A percentile compares a stretch with the other conserved stretches of the same genome.
Evolutionary conservation across 768 basidiomycete species (phyloP).

Genomic region (Tremella yokohamensis): DNA sequence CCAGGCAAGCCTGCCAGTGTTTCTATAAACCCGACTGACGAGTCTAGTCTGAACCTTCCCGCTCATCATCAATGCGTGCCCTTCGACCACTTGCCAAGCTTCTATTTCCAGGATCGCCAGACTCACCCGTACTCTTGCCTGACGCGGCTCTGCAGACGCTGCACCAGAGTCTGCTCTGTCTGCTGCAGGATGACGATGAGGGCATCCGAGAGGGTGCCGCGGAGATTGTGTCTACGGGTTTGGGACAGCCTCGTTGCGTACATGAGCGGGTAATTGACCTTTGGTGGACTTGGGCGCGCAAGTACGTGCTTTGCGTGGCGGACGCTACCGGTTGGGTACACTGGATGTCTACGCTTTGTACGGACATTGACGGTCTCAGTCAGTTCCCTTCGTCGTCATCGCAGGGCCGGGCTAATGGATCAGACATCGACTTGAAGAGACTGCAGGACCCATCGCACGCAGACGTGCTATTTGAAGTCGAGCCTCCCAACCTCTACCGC

Average conservation of each 20-base stretch:
- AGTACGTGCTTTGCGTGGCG: constrained; percentile 4
- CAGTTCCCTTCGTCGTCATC: not conserved
- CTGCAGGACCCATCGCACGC: constrained; percentile 7
- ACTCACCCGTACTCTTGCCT: not conserved
- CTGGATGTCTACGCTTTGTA: constrained; percentile 11
- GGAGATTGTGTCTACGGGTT: constrained; percentile 23
- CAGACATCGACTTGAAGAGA: constrained; percentile 9
- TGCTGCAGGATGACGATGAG: constrained; percentile 47
- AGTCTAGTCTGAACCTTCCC: constrained; percentile 29
- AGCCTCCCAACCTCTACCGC: constrained; percentile 46
- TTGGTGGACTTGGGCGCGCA: constrained; percentile 34
- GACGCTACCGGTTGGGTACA: constrained; percentile 12
- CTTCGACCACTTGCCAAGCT: constrained; percentile 18
- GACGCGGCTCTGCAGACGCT: constrained; percentile 9
- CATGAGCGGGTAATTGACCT: constrained; percentile 25
- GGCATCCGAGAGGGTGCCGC: constrained; percentile 33
- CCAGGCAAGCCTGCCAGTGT: too few species aligned
- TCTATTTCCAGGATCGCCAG: not conserved
- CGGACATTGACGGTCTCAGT: constrained; percentile 18
- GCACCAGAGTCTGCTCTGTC: constrained; percentile 24
- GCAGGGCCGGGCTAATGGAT: not conserved
- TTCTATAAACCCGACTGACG: too few species aligned
- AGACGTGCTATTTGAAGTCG: constrained; percentile 44
- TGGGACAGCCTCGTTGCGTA: constrained; percentile 12
- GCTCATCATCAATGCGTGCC: constrained; percentile 22